These are phyloP conservation scores for Nannochloris sp. DNA, from an alignment of 139 green algal genomes.

Conservation along the genomic window DNA sequence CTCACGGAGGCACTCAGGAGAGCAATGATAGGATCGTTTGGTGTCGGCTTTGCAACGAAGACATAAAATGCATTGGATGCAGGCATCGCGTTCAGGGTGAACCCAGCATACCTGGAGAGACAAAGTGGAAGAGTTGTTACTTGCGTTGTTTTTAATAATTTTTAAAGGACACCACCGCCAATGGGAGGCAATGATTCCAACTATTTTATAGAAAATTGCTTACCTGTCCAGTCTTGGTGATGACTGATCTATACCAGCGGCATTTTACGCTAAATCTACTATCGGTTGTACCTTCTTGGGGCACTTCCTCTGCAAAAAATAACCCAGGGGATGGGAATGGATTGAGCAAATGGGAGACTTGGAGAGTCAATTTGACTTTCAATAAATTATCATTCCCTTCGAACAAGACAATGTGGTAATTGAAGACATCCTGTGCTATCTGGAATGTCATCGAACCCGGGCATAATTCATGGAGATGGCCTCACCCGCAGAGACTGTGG, in stretches of 20 bases:
- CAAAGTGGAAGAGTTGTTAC: not conserved
- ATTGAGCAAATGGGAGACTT: not conserved
- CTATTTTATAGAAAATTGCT: no score
- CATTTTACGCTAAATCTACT: conserved; percentile 65
- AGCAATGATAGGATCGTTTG: conserved; percentile 86
- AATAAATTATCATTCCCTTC: no score
- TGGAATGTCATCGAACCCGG: no score
- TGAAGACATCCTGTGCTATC: no score
- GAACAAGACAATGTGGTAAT: not conserved
- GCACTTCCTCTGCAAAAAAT: conserved; percentile 63
- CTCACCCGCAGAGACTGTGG: conserved; percentile 36
- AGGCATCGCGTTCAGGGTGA: conserved; percentile 77
- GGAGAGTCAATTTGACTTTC: no score
- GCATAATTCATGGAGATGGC: no score
- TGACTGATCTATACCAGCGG: conserved; percentile 79
- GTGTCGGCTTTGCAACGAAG: conserved; percentile 61
- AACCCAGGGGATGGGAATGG: not conserved
- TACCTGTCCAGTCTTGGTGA: conserved; percentile 56
- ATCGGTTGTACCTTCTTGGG: conserved; percentile 59
- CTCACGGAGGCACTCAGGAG: conserved; percentile 75
- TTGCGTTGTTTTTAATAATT: not conserved
- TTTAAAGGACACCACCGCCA: no score
- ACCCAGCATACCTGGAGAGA: conserved; percentile 30
- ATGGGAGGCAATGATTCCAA: no score
- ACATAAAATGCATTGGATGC: conserved; percentile 88